phyloP scores from a whole-genome alignment of 257 asterid species.

The Agastache rugosa region DNA sequence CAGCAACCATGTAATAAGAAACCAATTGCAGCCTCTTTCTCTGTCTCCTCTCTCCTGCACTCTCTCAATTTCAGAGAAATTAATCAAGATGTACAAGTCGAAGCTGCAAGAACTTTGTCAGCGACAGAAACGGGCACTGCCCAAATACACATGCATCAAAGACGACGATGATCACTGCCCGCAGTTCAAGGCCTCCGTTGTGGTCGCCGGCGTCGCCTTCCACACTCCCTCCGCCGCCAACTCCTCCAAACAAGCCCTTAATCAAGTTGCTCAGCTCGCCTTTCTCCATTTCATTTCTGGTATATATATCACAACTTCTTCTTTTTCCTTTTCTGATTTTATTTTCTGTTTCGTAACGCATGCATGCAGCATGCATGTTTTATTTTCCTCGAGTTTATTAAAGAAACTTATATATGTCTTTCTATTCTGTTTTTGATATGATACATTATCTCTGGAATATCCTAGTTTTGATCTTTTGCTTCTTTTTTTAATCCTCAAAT shows the following conservation, averaged over 20 bases:
- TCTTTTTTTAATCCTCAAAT: background rate
- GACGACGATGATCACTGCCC: constrained; percentile 55
- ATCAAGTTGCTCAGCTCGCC: constrained; percentile 56
- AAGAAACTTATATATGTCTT: too few relatives aligned
- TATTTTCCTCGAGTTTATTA: too few relatives aligned
- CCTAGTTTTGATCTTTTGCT: background rate
- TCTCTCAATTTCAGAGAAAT: background rate
- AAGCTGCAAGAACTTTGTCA: constrained; percentile 58
- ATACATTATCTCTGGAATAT: background rate
- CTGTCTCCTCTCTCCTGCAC: background rate
- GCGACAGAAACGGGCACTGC: constrained; percentile 47
- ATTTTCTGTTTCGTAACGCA: background rate
- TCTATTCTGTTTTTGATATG: background rate
- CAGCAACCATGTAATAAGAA: background rate
- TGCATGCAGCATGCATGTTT: too few relatives aligned
- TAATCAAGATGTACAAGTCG: constrained; percentile 47
- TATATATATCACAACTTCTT: constrained; percentile 13
- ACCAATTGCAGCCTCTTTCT: background rate
- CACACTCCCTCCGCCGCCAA: constrained; percentile 38
- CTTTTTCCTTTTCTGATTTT: background rate
- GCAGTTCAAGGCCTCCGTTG: constrained; percentile 57
- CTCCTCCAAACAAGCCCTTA: constrained; percentile 54
- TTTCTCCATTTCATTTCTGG: constrained; percentile 54
- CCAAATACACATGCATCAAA: constrained; percentile 47
- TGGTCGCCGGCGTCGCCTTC: constrained; percentile 48